These are phyloP conservation scores for Trichoderma atrobrunneum DNA, from an alignment of 2,329 filamentous ascomycete species.

Conservation along the genomic window DNA sequence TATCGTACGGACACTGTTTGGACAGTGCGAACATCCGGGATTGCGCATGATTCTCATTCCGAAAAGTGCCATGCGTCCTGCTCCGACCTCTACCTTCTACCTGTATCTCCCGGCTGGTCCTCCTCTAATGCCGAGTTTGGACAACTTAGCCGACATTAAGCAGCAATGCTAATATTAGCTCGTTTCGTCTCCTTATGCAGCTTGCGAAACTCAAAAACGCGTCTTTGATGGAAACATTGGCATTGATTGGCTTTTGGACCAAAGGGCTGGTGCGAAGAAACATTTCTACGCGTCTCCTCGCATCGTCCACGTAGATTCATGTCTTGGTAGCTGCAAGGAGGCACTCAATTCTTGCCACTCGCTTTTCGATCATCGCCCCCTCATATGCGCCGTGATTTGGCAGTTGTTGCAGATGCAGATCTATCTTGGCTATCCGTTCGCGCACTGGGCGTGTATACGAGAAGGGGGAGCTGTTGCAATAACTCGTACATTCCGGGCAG, in stretches of 20 bases:
- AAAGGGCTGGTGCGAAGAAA: not conserved
- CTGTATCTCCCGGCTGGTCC: conserved; percentile 2
- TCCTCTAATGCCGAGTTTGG: conserved; percentile 8
- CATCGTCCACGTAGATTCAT: not conserved
- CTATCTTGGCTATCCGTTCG: not conserved
- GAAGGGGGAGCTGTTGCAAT: not conserved
- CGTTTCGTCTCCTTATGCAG: conserved; percentile 15
- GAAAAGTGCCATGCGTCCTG: not conserved
- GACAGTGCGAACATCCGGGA: not conserved
- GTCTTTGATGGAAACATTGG: not conserved
- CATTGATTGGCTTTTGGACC: not conserved
- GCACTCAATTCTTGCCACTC: not conserved
- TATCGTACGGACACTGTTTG: not conserved
- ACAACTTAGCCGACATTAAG: conserved; percentile 4
- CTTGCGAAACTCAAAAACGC: not conserved
- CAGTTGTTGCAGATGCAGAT: conserved; percentile 8
- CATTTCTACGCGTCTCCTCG: not conserved
- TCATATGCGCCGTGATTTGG: not conserved
- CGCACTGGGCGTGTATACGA: not conserved
- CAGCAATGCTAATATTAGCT: conserved; percentile 13
- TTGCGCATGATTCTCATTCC: conserved; percentile 5
- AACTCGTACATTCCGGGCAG: not conserved
- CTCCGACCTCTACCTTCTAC: not conserved
- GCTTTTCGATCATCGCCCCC: not conserved
- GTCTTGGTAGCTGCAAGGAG: not conserved